Conservation (phyloP, 2,329 filamentous ascomycete species). For the Calycina herbarum region DNA sequence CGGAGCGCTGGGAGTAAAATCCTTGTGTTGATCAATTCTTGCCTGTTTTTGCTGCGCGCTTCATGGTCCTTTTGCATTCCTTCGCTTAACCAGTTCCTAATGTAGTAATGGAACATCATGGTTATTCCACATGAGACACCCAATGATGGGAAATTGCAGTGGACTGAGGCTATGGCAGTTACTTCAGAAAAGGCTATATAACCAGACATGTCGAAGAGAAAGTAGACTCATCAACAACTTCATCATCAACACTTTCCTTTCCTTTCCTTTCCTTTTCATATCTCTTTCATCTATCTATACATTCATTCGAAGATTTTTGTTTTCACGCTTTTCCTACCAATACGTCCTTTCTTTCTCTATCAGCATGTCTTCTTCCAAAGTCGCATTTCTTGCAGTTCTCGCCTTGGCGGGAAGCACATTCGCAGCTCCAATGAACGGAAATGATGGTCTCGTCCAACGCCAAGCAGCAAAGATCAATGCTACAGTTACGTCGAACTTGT, state of each 20-base stretch:
- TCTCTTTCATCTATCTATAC: not conserved
- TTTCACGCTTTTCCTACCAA: not conserved
- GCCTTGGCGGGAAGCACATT: not conserved
- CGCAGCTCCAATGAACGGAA: not conserved
- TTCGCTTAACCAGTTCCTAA: no score
- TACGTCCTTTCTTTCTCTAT: not conserved
- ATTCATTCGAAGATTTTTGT: not conserved
- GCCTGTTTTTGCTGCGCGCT: no score
- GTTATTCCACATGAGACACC: no score
- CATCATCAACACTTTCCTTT: not conserved
- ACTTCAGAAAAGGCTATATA: no score
- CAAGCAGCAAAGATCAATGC: not conserved
- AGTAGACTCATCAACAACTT: not conserved
- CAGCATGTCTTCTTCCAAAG: conserved; percentile 5
- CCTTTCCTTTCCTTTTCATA: not conserved
- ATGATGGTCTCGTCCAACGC: not conserved
- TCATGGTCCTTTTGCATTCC: no score
- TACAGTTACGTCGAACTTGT: not conserved
- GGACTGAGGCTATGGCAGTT: no score
- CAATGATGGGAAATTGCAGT: no score
- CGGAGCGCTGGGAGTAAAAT: no score
- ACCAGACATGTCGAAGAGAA: no score
- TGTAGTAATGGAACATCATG: no score
- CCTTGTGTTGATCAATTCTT: no score
- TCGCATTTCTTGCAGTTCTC: conserved; percentile 4